These are phyloP conservation scores for Aspergillus taichungensis DNA, from an alignment of 495 filamentous ascomycete genomes.

Conservation along the genomic window DNA sequence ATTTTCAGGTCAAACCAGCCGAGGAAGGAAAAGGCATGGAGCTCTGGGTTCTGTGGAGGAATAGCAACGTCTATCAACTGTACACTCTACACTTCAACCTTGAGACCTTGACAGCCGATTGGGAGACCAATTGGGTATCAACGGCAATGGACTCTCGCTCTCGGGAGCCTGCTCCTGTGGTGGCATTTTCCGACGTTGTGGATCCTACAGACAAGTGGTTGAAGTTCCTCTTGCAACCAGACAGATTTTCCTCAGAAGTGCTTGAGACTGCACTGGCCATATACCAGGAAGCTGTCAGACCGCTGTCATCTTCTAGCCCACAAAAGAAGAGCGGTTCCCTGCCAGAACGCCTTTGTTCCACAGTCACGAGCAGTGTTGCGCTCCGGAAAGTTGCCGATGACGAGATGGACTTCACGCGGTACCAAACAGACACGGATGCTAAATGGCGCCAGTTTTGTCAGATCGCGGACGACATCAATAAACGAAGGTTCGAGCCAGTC, in stretches of 20 bases:
- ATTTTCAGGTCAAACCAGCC: constrained; percentile 60
- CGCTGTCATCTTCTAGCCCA: constrained; percentile 24
- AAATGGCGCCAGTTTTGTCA: constrained; percentile 91
- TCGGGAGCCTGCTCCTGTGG: constrained; percentile 42
- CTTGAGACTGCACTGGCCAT: constrained; percentile 74
- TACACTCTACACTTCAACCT: constrained; percentile 55
- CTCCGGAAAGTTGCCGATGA: constrained; percentile 51
- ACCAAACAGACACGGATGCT: constrained; percentile 57
- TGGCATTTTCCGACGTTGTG: constrained; percentile 51
- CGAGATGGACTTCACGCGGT: constrained; percentile 64
- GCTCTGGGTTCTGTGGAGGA: constrained; percentile 83
- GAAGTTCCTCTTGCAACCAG: constrained; percentile 68
- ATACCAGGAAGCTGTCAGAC: constrained; percentile 54
- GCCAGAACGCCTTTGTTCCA: constrained; percentile 59
- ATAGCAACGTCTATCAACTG: constrained; percentile 67
- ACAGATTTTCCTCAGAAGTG: constrained; percentile 62
- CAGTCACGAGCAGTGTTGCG: constrained; percentile 55
- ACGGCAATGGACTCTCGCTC: constrained; percentile 56
- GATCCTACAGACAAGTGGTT: constrained; percentile 44
- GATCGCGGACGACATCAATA: constrained; percentile 76
- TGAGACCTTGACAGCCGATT: constrained; percentile 42
- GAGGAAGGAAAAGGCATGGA: constrained; percentile 48
- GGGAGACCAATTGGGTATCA: constrained; percentile 63
- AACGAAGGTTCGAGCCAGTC: constrained; percentile 67
- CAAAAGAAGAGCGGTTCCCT: constrained; percentile 44